Base-by-base conservation (phyloP, 164 flowering plant species). In the Macadamia integrifolia region DNA sequence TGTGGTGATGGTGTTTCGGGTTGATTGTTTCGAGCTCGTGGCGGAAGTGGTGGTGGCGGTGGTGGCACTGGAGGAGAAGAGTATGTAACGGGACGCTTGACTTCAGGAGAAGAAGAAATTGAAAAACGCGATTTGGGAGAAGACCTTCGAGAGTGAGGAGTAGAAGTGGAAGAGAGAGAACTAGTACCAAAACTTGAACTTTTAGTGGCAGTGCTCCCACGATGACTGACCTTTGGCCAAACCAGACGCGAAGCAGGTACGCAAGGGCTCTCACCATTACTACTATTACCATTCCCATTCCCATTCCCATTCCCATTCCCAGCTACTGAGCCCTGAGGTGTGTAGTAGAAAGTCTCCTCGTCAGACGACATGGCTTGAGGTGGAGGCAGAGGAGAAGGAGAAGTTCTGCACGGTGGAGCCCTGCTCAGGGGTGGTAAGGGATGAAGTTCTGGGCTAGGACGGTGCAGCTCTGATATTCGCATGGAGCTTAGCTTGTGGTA, bases 381-480 rank as follows among this genome's bases (percentile, higher is more conserved):
- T 35, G 40, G 40, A 35, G 40, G 40, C 40, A 5, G 40, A 65
- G 82, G 40, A 65, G 82, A 71, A 43, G 85, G 82, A 0, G 80
- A 79, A 64, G 64, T 65, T 31, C 49, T 74, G 1, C 50, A 40
- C 29, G 67, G 76, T 40, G 67, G 76, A 1, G 80, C 81, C 70
- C 77, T 82, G 0, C 65, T 69, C 70, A 93, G 65, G 1, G 94
- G 97, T 10, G 98, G 94, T 71, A 93, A 74, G 9, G 97, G 98
- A 68, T 91, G 98, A 77, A 93, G 82, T 40, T 94, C 99, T 4
- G 99, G 99, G 65, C 99, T 92, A 0, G 97, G 98, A 55, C 91
- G 77, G 64, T 90, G 83, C 71, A 88, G 67, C 58, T 84, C 92
- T 6, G 88, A 86, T 71, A 78, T 76, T 64, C 81, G 85, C 0